A percentile compares a stretch with the other conserved stretches of the same genome.
phyloP scores from a whole-genome alignment of 148 eudicot genomes.

The Mesembryanthemum crystallinum region DNA sequence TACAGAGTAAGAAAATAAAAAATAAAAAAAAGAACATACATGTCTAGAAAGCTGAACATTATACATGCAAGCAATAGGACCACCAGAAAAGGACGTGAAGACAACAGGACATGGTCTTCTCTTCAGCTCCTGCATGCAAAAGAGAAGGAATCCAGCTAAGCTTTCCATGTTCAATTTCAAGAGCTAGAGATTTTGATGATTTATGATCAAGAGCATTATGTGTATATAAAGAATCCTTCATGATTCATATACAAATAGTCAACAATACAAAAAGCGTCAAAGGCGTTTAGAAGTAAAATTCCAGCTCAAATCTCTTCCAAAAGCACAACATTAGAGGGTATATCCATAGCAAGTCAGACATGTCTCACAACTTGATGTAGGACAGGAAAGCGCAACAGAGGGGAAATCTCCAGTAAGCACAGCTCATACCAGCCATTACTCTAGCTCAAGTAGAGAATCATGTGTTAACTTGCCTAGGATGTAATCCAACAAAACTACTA shows the following conservation, averaged over 20 bases:
- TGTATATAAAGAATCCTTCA: background rate
- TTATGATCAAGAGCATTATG: background rate
- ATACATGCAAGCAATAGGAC: constrained; percentile 94
- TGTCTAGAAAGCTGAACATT: no score
- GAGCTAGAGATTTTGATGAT: background rate
- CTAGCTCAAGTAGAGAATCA: no score
- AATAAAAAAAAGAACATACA: no score
- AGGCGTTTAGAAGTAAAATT: background rate
- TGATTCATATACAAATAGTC: background rate
- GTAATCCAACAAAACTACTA: no score
- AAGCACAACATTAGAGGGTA: background rate
- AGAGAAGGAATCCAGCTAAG: no score
- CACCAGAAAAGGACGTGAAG: constrained; percentile 90
- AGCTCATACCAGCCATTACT: no score
- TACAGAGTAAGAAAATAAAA: no score
- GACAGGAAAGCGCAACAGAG: no score
- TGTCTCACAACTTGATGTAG: background rate
- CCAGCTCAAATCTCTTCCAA: background rate
- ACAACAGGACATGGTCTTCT: constrained; percentile 72
- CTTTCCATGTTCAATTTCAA: constrained; percentile 1
- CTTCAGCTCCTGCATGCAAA: constrained; percentile 65
- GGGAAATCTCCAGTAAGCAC: no score
- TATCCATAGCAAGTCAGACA: background rate
- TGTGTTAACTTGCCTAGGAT: no score
- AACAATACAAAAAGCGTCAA: background rate